These are phyloP conservation scores for Saccharomyces pastorianus DNA, from an alignment of 1,139 yeast genomes.

Conservation along the genomic window DNA sequence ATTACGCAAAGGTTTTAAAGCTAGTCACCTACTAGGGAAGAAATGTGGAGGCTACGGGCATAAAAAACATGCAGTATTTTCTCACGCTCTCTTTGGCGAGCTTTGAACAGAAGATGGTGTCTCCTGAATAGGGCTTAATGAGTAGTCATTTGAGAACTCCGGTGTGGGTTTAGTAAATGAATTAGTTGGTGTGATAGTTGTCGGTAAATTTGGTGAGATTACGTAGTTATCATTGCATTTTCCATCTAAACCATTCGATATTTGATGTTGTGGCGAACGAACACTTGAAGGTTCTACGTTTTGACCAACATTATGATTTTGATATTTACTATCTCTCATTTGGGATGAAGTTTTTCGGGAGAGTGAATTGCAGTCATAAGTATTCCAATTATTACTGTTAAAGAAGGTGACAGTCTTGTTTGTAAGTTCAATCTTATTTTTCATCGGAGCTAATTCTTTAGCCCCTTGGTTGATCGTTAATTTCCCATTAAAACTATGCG, in stretches of 20 bases:
- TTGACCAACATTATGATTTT: not conserved
- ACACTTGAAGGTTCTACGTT: not conserved
- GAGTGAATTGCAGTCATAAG: not conserved
- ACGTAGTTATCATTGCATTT: not conserved
- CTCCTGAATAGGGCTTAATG: constrained; percentile 32
- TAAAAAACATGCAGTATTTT: not conserved
- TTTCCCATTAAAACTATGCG: constrained; percentile 31
- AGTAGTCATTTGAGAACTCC: constrained; percentile 16
- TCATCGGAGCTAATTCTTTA: constrained; percentile 27
- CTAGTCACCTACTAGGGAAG: not conserved
- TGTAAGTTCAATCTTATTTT: constrained; percentile 44
- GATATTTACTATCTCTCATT: not conserved
- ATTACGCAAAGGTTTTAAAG: not conserved
- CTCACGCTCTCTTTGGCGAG: constrained; percentile 18
- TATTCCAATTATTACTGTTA: constrained; percentile 14
- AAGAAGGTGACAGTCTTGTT: constrained; percentile 54
- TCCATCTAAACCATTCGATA: not conserved
- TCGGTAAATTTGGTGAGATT: not conserved
- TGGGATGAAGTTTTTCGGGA: not conserved
- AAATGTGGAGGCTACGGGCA: not conserved
- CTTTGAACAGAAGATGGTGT: constrained; percentile 24
- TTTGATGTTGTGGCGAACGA: not conserved
- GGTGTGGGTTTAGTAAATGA: constrained; percentile 23
- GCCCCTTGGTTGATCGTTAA: constrained; percentile 21
- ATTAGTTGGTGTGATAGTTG: constrained; percentile 15